Base-by-base conservation (phyloP, 2,329 filamentous ascomycete species). In the Pestalotiopsis sp. region DNA sequence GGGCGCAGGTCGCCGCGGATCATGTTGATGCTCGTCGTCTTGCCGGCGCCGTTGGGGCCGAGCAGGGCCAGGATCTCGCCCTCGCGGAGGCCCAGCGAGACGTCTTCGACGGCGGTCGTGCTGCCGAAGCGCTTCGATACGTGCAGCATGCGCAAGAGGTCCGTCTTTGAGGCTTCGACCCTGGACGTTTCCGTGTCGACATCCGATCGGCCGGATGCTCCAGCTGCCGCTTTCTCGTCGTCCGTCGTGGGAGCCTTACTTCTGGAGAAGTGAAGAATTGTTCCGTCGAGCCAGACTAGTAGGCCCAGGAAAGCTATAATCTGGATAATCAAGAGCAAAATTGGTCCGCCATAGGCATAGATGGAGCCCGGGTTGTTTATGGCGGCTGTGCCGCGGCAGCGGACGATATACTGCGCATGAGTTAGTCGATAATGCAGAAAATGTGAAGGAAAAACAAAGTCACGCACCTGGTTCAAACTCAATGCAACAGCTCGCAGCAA, bases 11-110 rank as follows among this genome's bases (percentile, higher is more conserved):
- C 91, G n/a, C 92, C 92, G 69, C 92, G 86, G 70, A 94, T 91
- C 66, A 94, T 82, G 20, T 87, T 90, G 73, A 94, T 92, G 1
- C 88, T 91, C 0, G 91, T 93, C 0, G 87, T 90, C 76, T 95
- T 94, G 59, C 92, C 92, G 1, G 92, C 92, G 2, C 92, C 92
- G 75, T 94, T 94, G 0, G 92, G 92, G 0, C 92, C 92, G 0
- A 95, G 86, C 0, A 95, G 84, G 0, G 92, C 92, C 74, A 94
- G 92, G 1, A 94, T 90, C 76, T 94, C 90, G 36, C 90, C 88
- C 62, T 86, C 84, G 2, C 86, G 84, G 1, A 94, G 88, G 4
- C 90, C 90, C 69, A 94, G 92, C 0, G 90, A 90, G 17, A 94
- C 86, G 73, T 94, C 88, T 71, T 93, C 86, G 5, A 94, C 91